phyloP scores from a whole-genome alignment of 306 rosid genomes.

The Pterocarpus santalinus region DNA sequence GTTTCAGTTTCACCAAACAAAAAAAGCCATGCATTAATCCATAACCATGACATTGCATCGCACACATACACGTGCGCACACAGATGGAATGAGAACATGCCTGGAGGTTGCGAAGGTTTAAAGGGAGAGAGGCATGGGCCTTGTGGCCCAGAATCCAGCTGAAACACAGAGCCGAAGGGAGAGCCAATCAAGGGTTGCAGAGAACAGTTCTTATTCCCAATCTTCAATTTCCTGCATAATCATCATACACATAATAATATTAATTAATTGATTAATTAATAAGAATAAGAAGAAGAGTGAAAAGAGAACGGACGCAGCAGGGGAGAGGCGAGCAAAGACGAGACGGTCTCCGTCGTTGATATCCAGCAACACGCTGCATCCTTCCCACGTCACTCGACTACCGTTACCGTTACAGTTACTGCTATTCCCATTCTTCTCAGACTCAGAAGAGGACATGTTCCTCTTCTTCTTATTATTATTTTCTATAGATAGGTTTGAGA shows the following conservation, averaged over 20 bases:
- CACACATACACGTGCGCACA: too few relatives aligned
- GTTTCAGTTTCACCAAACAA: too few relatives aligned
- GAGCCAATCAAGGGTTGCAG: slow-evolving; percentile 79
- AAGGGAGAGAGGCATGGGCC: slow-evolving; percentile 64
- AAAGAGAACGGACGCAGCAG: slow-evolving; percentile 67
- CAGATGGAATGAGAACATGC: slow-evolving; percentile 34
- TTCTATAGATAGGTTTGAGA: neutral
- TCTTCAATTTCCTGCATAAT: slow-evolving; percentile 74
- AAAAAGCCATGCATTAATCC: too few relatives aligned
- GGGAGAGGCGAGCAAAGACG: slow-evolving; percentile 88
- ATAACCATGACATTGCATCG: too few relatives aligned
- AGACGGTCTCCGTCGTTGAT: slow-evolving; percentile 93
- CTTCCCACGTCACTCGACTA: slow-evolving; percentile 74
- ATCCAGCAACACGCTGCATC: slow-evolving; percentile 94
- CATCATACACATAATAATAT: neutral
- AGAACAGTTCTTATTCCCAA: slow-evolving; percentile 84
- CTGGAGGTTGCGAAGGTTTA: slow-evolving; percentile 56
- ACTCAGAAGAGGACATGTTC: neutral
- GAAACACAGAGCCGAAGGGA: slow-evolving; percentile 83
- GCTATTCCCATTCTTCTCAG: neutral
- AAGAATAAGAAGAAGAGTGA: neutral
- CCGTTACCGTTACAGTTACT: neutral
- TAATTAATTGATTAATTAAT: neutral
- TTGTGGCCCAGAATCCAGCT: slow-evolving; percentile 62
- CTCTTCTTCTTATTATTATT: neutral